phyloP scores from a whole-genome alignment of 331 rosid genomes.

The Cucumis variabilis region DNA sequence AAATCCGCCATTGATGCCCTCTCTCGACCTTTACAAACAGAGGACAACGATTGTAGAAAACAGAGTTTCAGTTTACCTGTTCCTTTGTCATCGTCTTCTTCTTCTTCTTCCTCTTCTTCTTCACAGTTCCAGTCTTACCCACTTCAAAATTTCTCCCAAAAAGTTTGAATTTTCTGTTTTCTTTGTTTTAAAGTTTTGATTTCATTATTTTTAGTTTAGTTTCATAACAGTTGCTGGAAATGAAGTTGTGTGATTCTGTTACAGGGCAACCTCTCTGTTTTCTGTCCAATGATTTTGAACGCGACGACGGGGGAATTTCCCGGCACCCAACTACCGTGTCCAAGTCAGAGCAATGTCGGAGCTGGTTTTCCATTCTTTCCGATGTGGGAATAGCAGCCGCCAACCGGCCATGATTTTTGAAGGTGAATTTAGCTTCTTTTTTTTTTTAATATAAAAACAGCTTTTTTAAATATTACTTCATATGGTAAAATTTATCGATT shows the following conservation, averaged over 20 bases:
- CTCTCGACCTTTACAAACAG: conserved; percentile 4
- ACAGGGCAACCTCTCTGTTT: background rate
- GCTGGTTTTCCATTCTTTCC: background rate
- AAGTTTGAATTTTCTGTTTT: background rate
- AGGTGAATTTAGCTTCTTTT: background rate
- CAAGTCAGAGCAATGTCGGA: background rate
- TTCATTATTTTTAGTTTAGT: background rate
- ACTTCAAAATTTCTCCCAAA: background rate
- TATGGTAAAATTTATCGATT: too few species aligned
- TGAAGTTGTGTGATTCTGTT: background rate
- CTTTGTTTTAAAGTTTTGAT: background rate
- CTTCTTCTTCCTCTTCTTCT: background rate
- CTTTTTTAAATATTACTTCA: too few species aligned
- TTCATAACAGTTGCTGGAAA: background rate
- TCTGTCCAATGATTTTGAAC: conserved; percentile 5
- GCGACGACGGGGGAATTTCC: background rate
- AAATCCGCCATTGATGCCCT: conserved; percentile 33
- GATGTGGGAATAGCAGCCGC: conserved; percentile 10
- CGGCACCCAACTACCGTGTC: background rate
- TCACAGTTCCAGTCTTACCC: background rate
- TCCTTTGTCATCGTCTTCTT: background rate
- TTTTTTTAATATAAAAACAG: too few species aligned
- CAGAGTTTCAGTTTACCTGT: background rate
- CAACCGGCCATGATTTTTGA: background rate
- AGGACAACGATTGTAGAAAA: background rate